A percentile compares a stretch with the other conserved stretches of the same genome.
Evolutionary conservation across 2,329 filamentous ascomycete species (phyloP).

Genomic region (Alternaria atra): DNA sequence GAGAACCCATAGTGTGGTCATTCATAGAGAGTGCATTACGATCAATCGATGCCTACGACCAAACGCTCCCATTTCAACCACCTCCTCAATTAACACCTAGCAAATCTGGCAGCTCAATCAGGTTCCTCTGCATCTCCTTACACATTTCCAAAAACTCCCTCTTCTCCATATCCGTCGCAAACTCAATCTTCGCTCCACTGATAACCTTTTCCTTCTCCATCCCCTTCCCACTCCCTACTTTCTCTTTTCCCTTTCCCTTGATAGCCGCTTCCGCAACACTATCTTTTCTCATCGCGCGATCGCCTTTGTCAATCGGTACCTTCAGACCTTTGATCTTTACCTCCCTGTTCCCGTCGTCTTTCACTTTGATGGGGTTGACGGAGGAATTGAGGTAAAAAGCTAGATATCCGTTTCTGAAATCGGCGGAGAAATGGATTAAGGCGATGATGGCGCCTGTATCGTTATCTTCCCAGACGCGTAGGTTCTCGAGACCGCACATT

Average conservation of each 20-base stretch:
- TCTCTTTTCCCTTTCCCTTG: slow-evolving; percentile 19
- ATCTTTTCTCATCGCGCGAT: slow-evolving; percentile 30
- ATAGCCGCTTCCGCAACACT: slow-evolving; percentile 20
- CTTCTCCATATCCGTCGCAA: slow-evolving; percentile 55
- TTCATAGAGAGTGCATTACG: accelerated
- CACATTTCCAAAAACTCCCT: slow-evolving; percentile 51
- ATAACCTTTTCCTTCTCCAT: slow-evolving; percentile 52
- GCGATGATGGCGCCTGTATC: slow-evolving; percentile 54
- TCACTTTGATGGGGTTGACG: slow-evolving; percentile 50
- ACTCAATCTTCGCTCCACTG: slow-evolving; percentile 56
- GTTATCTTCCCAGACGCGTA: slow-evolving; percentile 58
- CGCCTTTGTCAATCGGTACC: slow-evolving; percentile 41
- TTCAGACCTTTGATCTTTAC: slow-evolving; percentile 56
- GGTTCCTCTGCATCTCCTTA: slow-evolving; percentile 49
- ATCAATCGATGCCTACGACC: not conserved
- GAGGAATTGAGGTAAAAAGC: slow-evolving; percentile 57
- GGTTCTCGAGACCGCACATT: slow-evolving; percentile 59
- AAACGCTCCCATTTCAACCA: not conserved
- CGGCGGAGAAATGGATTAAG: slow-evolving; percentile 55
- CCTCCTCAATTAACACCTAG: slow-evolving; percentile 36
- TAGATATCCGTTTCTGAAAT: slow-evolving; percentile 56
- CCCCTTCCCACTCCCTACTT: slow-evolving; percentile 14
- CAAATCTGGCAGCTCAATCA: slow-evolving; percentile 52
- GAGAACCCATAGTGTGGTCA: accelerated
- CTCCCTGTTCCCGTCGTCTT: slow-evolving; percentile 51